Percentiles rank a stretch among this genome's conserved stretches.
These are phyloP conservation scores for Aspergillus diversus DNA, from an alignment of 495 filamentous ascomycete genomes.

Conservation along the genomic window DNA sequence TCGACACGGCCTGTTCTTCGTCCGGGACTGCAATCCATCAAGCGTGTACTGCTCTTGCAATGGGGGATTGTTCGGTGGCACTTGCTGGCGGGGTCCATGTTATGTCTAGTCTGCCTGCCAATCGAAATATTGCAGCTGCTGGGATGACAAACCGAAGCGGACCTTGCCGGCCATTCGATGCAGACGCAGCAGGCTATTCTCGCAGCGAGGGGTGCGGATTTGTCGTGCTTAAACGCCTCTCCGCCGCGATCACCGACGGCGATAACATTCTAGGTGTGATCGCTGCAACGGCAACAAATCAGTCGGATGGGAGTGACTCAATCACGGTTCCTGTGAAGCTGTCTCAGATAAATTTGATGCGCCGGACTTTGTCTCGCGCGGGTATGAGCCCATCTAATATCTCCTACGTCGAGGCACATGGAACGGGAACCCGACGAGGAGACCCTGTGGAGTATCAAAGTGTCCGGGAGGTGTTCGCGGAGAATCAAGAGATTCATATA, in stretches of 20 bases:
- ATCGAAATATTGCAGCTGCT: constrained; percentile 26
- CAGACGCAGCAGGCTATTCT: constrained; percentile 68
- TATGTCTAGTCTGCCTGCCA: constrained; percentile 27
- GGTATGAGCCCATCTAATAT: constrained; percentile 21
- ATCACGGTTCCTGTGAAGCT: constrained; percentile 37
- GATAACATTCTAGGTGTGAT: constrained; percentile 66
- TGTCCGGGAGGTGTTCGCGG: constrained; percentile 39
- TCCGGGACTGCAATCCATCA: constrained; percentile 30
- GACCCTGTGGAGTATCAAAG: constrained; percentile 41
- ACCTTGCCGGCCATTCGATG: constrained; percentile 66
- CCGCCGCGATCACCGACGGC: constrained; percentile 59
- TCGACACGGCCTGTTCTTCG: constrained; percentile 46
- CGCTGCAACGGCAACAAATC: constrained; percentile 25
- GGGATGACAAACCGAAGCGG: constrained; percentile 35
- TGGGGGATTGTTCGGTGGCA: constrained; percentile 22
- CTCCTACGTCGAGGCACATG: constrained; percentile 27
- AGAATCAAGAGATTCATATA: constrained; percentile 21
- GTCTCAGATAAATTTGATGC: constrained; percentile 34
- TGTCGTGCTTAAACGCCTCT: constrained; percentile 64
- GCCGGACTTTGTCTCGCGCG: constrained; percentile 9
- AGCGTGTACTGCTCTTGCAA: constrained; percentile 20
- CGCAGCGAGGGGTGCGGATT: constrained; percentile 64
- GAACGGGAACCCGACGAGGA: constrained; percentile 43
- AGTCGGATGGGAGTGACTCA: constrained; percentile 24
- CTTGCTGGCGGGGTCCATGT: constrained; percentile 36